Percentiles rank a stretch among this genome's conserved stretches.
phyloP scores from a whole-genome alignment of 2,329 filamentous ascomycete species.

The Cytospora piceicola region DNA sequence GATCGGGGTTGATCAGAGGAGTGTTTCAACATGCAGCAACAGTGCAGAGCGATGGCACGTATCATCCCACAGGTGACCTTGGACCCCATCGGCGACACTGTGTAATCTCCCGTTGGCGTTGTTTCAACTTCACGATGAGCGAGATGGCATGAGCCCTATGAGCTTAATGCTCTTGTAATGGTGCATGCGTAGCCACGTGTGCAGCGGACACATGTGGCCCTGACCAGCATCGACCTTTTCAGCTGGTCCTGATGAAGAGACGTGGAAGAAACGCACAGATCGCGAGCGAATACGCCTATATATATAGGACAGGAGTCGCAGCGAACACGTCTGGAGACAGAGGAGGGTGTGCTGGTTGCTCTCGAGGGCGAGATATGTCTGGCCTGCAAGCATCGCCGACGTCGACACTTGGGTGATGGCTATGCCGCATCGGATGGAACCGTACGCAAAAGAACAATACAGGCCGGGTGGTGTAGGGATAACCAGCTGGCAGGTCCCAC shows the following conservation, averaged over 20 bases:
- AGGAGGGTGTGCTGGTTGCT: not conserved
- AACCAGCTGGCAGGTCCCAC: not conserved
- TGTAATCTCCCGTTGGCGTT: not conserved
- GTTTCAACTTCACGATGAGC: too few relatives aligned
- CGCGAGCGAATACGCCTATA: too few relatives aligned
- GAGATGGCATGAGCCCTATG: not conserved
- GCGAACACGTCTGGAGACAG: not conserved
- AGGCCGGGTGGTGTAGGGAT: not conserved
- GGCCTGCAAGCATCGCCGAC: not conserved
- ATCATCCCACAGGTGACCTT: not conserved
- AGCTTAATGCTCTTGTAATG: not conserved
- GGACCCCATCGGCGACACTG: not conserved
- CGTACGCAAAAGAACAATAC: not conserved
- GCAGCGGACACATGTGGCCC: not conserved
- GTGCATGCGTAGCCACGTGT: not conserved
- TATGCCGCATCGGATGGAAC: too few relatives aligned
- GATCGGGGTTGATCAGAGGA: not conserved
- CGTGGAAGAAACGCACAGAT: too few relatives aligned
- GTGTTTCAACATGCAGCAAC: not conserved
- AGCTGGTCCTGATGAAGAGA: not conserved
- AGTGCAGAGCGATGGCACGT: not conserved
- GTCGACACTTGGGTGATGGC: not conserved
- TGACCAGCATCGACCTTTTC: not conserved
- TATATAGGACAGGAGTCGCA: not conserved
- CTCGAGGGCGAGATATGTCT: not conserved